A percentile compares a stretch with the other conserved stretches of the same genome.
Evolutionary conservation across 208 protist species (phyloP).

Genomic region (Naegleria gruberi): DNA sequence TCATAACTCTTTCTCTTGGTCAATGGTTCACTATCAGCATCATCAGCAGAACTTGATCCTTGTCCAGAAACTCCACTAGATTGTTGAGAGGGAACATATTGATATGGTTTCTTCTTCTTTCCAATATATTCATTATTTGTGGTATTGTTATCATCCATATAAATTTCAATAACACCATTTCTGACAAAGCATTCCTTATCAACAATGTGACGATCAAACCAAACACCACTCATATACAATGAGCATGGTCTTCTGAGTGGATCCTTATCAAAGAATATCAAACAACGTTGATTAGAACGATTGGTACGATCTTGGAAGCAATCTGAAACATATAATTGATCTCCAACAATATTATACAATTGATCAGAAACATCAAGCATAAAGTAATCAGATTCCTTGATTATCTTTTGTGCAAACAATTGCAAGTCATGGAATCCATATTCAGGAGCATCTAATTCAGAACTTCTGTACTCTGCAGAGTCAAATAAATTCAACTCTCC

Average conservation of each 20-base stretch:
- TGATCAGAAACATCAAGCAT: not conserved
- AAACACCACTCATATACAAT: not conserved
- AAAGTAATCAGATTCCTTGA: not conserved
- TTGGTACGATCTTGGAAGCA: not conserved
- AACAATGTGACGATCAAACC: not conserved
- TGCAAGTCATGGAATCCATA: not conserved
- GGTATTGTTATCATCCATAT: not conserved
- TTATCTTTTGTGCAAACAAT: not conserved
- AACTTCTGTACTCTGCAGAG: not conserved
- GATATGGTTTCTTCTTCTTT: no score
- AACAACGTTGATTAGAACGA: not conserved
- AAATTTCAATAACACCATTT: not conserved
- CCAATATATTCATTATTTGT: not conserved
- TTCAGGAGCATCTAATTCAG: no score
- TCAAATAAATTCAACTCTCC: not conserved
- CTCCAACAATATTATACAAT: slow-evolving; percentile 9
- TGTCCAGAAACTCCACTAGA: no score
- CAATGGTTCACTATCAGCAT: no score
- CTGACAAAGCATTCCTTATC: not conserved
- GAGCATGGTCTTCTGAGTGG: not conserved
- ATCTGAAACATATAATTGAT: not conserved
- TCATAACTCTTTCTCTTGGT: no score
- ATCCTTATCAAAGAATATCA: slow-evolving; percentile 17
- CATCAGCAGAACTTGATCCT: no score
- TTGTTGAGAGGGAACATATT: no score